phyloP scores from a whole-genome alignment of 176 grass and related monocot genomes.

The Tillandsia leiboldiana region DNA sequence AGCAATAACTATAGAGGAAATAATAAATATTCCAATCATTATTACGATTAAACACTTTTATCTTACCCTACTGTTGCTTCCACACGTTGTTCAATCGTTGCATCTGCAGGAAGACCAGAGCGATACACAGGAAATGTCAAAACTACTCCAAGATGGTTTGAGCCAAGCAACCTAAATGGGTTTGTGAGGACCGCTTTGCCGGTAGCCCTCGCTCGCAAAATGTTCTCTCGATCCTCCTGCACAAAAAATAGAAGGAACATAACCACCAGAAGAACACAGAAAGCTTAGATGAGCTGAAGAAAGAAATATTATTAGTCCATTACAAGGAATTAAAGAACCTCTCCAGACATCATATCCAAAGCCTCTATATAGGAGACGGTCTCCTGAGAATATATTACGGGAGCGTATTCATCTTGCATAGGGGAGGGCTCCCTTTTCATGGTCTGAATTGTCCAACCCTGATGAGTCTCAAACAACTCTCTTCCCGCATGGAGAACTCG shows the following conservation, averaged over 20 bases:
- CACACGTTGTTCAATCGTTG: slow-evolving; percentile 58
- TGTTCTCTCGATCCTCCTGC: slow-evolving; percentile 88
- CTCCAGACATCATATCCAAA: slow-evolving; percentile 95
- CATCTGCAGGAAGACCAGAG: slow-evolving; percentile 54
- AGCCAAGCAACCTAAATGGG: slow-evolving; percentile 78
- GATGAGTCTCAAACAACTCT: slow-evolving; percentile 65
- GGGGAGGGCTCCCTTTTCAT: slow-evolving; percentile 52
- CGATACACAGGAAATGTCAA: slow-evolving; percentile 91
- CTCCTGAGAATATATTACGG: slow-evolving; percentile 90
- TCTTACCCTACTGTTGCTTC: slow-evolving; percentile 90
- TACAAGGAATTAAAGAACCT: slow-evolving; percentile 31
- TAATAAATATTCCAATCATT: background rate
- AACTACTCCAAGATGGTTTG: slow-evolving; percentile 92
- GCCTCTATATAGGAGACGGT: slow-evolving; percentile 71
- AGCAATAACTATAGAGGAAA: background rate
- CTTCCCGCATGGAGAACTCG: slow-evolving; percentile 58
- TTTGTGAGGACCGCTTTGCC: slow-evolving; percentile 90
- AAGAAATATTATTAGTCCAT: background rate
- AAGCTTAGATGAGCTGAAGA: background rate
- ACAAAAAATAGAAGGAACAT: background rate
- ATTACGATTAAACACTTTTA: slow-evolving; percentile 1
- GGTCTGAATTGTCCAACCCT: slow-evolving; percentile 82
- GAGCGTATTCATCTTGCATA: slow-evolving; percentile 65
- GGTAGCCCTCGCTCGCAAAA: slow-evolving; percentile 69
- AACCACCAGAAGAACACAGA: background rate